Evolutionary conservation across 2,329 filamentous ascomycete species (phyloP).

Genomic region (Sporothrix globosa): DNA sequence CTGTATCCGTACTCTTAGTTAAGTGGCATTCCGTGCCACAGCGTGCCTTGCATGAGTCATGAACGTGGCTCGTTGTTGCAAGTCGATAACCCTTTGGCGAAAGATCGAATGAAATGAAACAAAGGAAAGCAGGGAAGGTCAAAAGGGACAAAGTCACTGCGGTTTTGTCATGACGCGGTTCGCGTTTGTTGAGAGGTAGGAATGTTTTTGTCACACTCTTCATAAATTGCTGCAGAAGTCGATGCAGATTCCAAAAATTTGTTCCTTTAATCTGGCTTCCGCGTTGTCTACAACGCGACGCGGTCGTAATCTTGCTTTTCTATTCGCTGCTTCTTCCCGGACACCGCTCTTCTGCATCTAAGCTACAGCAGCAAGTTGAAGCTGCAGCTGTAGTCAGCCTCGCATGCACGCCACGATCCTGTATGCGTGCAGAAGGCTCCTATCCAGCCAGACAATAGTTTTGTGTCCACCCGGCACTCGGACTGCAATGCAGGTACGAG

Average conservation of each 20-base stretch:
- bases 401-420: slow-evolving; percentile 3
- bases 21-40: neutral
- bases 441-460: neutral
- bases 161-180: neutral
- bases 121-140: neutral
- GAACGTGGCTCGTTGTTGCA: slow-evolving; percentile 4
- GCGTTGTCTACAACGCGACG: slow-evolving; percentile 20
- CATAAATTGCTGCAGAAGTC: neutral
- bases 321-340: neutral
- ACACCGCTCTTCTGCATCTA: neutral
- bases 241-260: neutral
- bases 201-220: neutral
- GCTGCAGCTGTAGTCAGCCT: slow-evolving; percentile 19
- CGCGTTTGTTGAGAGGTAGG: neutral
- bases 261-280: neutral
- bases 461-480: slow-evolving; percentile 19
- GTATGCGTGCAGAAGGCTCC: neutral
- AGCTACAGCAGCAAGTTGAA: neutral
- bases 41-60: slow-evolving; percentile 4
- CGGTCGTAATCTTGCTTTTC: slow-evolving; percentile 17
- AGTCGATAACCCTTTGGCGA: neutral
- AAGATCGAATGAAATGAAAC: neutral
- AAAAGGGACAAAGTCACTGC: neutral
- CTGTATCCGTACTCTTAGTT: neutral
- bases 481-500: slow-evolving; percentile 10